Base-by-base conservation (phyloP, 176 grass and related monocot species). In the Triticum timopheevii region DNA sequence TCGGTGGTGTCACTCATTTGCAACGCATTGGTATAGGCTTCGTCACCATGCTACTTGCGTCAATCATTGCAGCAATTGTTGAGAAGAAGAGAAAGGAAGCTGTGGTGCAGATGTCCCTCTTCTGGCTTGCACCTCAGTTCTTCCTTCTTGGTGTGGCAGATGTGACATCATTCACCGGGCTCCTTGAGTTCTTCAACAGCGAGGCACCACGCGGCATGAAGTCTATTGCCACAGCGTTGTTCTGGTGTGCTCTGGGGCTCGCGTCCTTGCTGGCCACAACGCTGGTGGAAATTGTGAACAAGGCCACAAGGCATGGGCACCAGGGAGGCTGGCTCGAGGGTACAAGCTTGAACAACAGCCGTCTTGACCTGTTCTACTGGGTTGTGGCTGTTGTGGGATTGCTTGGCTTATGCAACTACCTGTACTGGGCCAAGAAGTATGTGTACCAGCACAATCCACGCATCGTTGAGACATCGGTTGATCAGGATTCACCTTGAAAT, bases 131-230 rank as follows among this genome's bases (percentile, higher is more conserved):
- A 16, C 58, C 80, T 25, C 94, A 96, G 39, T 91, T 93, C 78
- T 82, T 89, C 38, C 45, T 89, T 47, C 76, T 93, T 28, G 92
- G 92, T 5, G 83, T 96, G 7, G 79, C 89, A 6, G 94, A 96
- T 36, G 86, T 92, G 10, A 88, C 87, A 0, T 90, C 92, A 1
- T 97, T 97, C 56, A 85, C 89, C 0, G 94, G 94, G 30, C 61
- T 97, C 15, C 83, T 97, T 0, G 94, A 97, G 75, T 97, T 92
- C 88, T 97, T 97, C 84, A 97, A 75, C 80, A 84, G 88, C 3
- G 87, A 97, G 67, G 88, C 88, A 0, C 87, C 94, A 13, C 33
- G n/a, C 0, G 85, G 80, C 15, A 90, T 97, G 84, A 97, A 97
- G 82, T 90, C 94, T 11, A 85, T 97, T 17, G 87, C 82, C 15